Evolutionary conservation across 2,329 filamentous ascomycete genomes (phyloP).

Genomic region (Exophiala aquamarina): DNA sequence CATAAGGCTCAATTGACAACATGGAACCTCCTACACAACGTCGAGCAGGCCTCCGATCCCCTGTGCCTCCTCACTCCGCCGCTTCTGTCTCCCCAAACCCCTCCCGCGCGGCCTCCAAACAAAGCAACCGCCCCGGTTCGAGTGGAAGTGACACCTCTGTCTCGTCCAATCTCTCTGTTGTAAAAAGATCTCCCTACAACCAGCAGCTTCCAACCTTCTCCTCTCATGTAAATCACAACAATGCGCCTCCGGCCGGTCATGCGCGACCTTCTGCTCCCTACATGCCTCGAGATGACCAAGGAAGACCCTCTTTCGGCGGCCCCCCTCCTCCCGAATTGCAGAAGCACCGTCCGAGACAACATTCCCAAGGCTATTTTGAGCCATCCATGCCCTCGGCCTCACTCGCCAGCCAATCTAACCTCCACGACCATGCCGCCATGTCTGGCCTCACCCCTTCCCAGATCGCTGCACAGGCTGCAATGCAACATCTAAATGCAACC

Average conservation of each 20-base stretch:
- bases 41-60: slow-evolving; percentile 25
- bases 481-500: slow-evolving; percentile 51
- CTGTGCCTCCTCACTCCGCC: slow-evolving; percentile 16
- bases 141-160: slow-evolving; percentile 49
- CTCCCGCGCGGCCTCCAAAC: slow-evolving; percentile 24
- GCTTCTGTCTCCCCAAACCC: slow-evolving; percentile 26
- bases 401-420: slow-evolving; percentile 30
- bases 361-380: slow-evolving; percentile 69
- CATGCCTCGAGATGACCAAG: slow-evolving; percentile 40
- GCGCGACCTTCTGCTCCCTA: slow-evolving; percentile 36
- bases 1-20: background rate
- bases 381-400: slow-evolving; percentile 60
- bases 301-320: slow-evolving; percentile 28
- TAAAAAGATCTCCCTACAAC: slow-evolving; percentile 39
- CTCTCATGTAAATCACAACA: slow-evolving; percentile 33
- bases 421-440: slow-evolving; percentile 40
- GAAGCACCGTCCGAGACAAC: slow-evolving; percentile 48
- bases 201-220: slow-evolving; percentile 30
- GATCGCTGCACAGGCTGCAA: slow-evolving; percentile 66
- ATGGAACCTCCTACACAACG: slow-evolving; percentile 21
- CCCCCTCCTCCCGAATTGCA: slow-evolving; percentile 37
- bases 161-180: slow-evolving; percentile 44
- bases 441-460: slow-evolving; percentile 57
- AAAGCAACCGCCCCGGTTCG: slow-evolving; percentile 38
- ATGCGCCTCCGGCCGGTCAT: slow-evolving; percentile 35